Evolutionary conservation across 1,139 yeast species (phyloP).

Genomic region (Debaryomyces singareniensis): DNA sequence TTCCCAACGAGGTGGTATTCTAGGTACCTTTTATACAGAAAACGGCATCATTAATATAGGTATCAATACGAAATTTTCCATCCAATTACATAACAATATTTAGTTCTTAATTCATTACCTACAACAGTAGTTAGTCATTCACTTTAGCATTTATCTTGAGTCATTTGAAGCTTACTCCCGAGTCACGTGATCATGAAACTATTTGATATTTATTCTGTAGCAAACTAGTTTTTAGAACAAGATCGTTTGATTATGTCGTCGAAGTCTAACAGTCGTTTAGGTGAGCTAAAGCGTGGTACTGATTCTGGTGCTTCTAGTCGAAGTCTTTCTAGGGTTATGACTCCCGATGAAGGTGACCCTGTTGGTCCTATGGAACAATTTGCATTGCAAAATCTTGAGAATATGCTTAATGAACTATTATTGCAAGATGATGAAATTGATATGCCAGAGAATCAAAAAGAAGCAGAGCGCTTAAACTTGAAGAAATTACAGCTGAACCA

Average conservation of each 20-base stretch:
- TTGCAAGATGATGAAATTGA: slow-evolving; percentile 23
- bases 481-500: slow-evolving; percentile 30
- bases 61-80: too few relatives aligned
- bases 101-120: too few relatives aligned
- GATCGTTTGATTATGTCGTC: too few relatives aligned
- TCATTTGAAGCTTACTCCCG: too few relatives aligned
- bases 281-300: slow-evolving; percentile 11
- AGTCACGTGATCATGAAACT: too few relatives aligned
- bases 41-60: too few relatives aligned
- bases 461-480: slow-evolving; percentile 26
- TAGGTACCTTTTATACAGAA: too few relatives aligned
- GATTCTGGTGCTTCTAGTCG: slow-evolving; percentile 25
- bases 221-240: too few relatives aligned
- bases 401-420: slow-evolving; percentile 30
- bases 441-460: slow-evolving; percentile 19
- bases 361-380: slow-evolving; percentile 16
- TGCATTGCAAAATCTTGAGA: slow-evolving; percentile 35
- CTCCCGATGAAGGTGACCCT: slow-evolving; percentile 32
- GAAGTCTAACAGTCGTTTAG: slow-evolving; percentile 5
- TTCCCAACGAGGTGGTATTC: slow-evolving; percentile 57
- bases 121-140: too few relatives aligned
- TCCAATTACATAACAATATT: too few relatives aligned
- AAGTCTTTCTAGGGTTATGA: slow-evolving; percentile 33
- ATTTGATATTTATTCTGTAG: too few relatives aligned
- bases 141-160: too few relatives aligned